Evolutionary conservation across 2,329 filamentous ascomycete species (phyloP), one percentile per base, ranked within the genome.

Genomic region (Exophiala sp.): DNA sequence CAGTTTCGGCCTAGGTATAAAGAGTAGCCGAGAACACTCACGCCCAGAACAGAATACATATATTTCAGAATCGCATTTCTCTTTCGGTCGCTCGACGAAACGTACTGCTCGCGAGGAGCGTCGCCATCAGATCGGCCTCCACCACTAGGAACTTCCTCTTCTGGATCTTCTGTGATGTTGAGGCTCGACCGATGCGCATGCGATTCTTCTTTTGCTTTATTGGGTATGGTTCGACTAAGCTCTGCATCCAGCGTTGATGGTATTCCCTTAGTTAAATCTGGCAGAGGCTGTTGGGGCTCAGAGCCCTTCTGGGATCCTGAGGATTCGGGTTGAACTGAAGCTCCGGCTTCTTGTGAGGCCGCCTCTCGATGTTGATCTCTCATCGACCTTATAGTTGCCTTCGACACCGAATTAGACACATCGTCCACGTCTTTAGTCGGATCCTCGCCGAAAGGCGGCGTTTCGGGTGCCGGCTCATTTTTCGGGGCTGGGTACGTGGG

Each of bases 181-280:
- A 81, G 64, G 12, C 67, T 68, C 46, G 69, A 64, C 34, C 29
- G 21, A 1, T 24, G 51, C n/a, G 10, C 66, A 58, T 34, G 69
- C 65, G 42, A 60, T 53, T 20, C 65, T 62, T 72, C 70, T 60
- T 69, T 73, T 61, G 58, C 65, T 63, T 72, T 70, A 60, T 69
- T 73, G 60, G 58, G 62, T 62, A 68, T 75, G 66, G 62, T 68
- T 51, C 69, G 71, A 50, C 75, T 74, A 52, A 86, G 81, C 72
- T 96, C 92, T 55, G 86, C 86, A 52, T 86, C 88, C 51, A 96
- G 80, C 1, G 91, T 96, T 1, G 91, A 96, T 0, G 92, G 92
- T 59, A 97, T 95, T 60, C 92, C 92, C 66, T 92, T 86, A n/a
- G 90, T 94, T 41, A 97, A 79, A 68, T 97, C 91, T 49, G 92